Conservation (phyloP, 306 rosid genomes). For the Corylus americana region DNA sequence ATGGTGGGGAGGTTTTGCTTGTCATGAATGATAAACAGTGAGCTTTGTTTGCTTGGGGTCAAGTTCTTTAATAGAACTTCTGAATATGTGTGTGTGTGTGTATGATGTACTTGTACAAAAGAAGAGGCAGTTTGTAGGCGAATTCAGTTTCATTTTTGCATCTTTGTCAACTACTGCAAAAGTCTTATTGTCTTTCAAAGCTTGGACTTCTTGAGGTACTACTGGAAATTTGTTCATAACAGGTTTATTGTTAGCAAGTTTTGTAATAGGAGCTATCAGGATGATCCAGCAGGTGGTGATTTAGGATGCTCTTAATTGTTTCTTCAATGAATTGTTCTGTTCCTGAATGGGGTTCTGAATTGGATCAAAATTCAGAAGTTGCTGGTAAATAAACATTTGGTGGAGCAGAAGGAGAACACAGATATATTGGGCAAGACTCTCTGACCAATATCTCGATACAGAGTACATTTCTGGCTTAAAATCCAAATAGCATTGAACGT, state of each 20-base stretch:
- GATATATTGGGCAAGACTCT: not conserved
- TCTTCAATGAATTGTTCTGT: not conserved
- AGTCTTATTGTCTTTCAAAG: not conserved
- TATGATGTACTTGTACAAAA: constrained; percentile 20
- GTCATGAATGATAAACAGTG: constrained; percentile 59
- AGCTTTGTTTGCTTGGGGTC: constrained; percentile 26
- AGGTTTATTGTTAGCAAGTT: constrained; percentile 24
- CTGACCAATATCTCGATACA: not conserved
- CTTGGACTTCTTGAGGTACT: constrained; percentile 2
- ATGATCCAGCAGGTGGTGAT: not conserved
- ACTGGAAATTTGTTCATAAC: constrained; percentile 1
- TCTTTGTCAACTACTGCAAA: constrained; percentile 6
- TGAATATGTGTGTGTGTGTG: not conserved
- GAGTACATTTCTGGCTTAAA: not conserved
- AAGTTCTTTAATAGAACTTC: not conserved
- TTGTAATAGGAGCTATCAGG: constrained; percentile 2
- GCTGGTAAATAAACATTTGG: not conserved
- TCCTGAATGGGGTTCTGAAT: not conserved
- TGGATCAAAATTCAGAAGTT: constrained; percentile 4
- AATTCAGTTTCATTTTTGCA: constrained; percentile 8
- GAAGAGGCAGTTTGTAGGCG: constrained; percentile 20
- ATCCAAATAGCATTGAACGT: not conserved
- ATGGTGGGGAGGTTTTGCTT: constrained; percentile 80
- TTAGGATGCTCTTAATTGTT: not conserved
- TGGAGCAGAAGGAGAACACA: not conserved